Evolutionary conservation across 768 basidiomycete species (phyloP), one percentile per base, ranked within the genome.

Genomic region (Suillus discolor): DNA sequence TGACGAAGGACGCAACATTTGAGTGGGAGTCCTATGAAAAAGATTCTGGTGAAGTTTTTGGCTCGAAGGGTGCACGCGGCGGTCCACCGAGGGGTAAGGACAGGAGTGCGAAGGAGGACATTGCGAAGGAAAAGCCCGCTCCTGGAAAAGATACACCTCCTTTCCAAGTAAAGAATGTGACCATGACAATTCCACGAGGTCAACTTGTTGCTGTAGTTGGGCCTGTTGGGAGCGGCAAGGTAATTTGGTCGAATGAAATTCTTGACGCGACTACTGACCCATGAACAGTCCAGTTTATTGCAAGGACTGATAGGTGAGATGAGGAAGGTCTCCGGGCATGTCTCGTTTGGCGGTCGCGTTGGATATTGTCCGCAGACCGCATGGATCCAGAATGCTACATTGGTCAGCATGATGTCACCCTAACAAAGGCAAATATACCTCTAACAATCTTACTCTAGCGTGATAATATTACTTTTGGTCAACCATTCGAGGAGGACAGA

Each of bases 281-380:
- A 13, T 20, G 23, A 47, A 42, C 59, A 85, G 81, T 86, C 86
- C 20, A 86, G 85, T 72, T 70, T 88, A 39, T 75, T 89, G 8
- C 82, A 85, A 70, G 88, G 87, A 4, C 76, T 93, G 34, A 84
- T 91, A 47, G 89, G 91, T 6, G 91, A 91, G 75, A 91, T 91
- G 89, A 79, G 83, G 20, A 80, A 79, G 64, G 67, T 80, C 3
- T 73, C 76, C 11, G 91, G 91, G 0, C 72, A 75, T 15, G 83
- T 89, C 44, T 76, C 79, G 0, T 87, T 91, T 68, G 87, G 90
- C 8, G 90, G 90, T 0, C 76, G 79, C 16, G 81, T 91, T 12
- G 89, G 85, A 6, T 93, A 91, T 71, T 90, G 88, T 71, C 82
- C 89, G 18, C 91, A 93, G 75, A 85, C 84, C 0, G 88, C 90